These are phyloP conservation scores for Coemansia sp. DNA, from an alignment of 192 early-diverging fungal genomes.

Conservation along the genomic window DNA sequence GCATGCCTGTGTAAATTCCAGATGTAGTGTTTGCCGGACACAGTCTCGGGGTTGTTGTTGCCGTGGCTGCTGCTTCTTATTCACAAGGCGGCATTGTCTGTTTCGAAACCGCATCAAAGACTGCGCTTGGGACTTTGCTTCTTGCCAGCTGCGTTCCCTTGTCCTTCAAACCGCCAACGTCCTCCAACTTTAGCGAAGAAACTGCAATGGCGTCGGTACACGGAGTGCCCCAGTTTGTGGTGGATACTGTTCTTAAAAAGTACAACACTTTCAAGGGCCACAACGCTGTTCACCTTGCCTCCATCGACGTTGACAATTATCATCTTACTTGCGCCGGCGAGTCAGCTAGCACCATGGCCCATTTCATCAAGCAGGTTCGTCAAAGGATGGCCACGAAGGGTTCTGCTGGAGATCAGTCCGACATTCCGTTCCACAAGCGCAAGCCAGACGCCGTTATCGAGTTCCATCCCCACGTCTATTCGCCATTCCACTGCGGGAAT, in stretches of 20 bases:
- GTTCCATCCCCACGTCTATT: slow-evolving; percentile 75
- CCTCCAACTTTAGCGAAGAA: slow-evolving; percentile 73
- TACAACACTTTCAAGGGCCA: slow-evolving; percentile 72
- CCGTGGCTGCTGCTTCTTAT: slow-evolving; percentile 75
- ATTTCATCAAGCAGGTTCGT: slow-evolving; percentile 82
- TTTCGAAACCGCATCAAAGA: slow-evolving; percentile 73
- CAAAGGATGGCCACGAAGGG: slow-evolving; percentile 71
- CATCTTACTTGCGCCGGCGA: slow-evolving; percentile 80
- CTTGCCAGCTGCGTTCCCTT: slow-evolving; percentile 83
- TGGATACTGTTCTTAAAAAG: slow-evolving; percentile 77
- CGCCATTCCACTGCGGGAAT: slow-evolving; percentile 71
- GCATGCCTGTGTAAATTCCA: too few species aligned
- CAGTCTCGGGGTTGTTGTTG: slow-evolving; percentile 85
- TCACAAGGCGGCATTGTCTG: not conserved
- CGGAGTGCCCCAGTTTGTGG: slow-evolving; percentile 69
- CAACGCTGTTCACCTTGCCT: slow-evolving; percentile 57
- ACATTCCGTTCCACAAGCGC: slow-evolving; percentile 79
- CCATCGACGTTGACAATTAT: slow-evolving; percentile 74
- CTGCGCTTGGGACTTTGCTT: slow-evolving; percentile 79
- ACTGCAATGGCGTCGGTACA: slow-evolving; percentile 82
- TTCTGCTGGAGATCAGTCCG: slow-evolving; percentile 68
- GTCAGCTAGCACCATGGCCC: slow-evolving; percentile 57
- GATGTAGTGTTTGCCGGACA: slow-evolving; percentile 88
- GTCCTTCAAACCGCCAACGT: slow-evolving; percentile 61
- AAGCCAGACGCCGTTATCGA: slow-evolving; percentile 79